Base-by-base conservation (phyloP, 1,139 yeast genomes). In the Yamadazyma mexicana region DNA sequence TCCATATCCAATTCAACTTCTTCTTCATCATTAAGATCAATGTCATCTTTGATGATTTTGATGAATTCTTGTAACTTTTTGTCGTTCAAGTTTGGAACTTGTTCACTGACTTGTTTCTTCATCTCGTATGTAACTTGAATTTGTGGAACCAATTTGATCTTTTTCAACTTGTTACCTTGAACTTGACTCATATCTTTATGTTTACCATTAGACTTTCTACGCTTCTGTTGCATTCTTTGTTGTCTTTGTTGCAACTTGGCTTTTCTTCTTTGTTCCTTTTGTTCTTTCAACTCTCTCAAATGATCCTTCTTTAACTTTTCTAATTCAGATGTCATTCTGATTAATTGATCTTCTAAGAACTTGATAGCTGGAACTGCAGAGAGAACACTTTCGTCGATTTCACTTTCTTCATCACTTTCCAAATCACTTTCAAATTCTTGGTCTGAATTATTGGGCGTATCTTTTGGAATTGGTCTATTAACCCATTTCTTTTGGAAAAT, bases 1-100 rank as follows among this genome's bases (percentile, higher is more conserved):
- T 92, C 98, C 83, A 94, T 86, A 62, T 94, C 98, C 47, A 92
- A 75, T 69, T 94, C 98, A 45, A 92, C 94, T 52, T 72, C 77
- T 58, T 85, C 94, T 54, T 92, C 98, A 54, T 80, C 81, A 48
- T 75, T 39, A 48, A 86, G 75, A 50, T 87, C 87, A 73, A 89
- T 79, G 50, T 87, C 85, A 59, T 87, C 95, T 56, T 86, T 86
- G 51, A 92, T 88, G 48, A 92, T 88, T 40, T 85, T 81, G 48
- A 92, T 77, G 29, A 89, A 95, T 42, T 86, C 85, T 52, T 84
- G 87, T 54, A 92, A 69, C 66, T 87, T 87, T 62, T 84, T 82
- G 49, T 88, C 95, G 25, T 89, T 78, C 50, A 83, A 70, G 44
- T 81, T 82, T 38, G 85, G 83, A 57, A 92, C 92, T 54, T 83